These are phyloP conservation scores for Massospora cicadina DNA, from an alignment of 371 early-diverging fungal genomes.

Conservation along the genomic window DNA sequence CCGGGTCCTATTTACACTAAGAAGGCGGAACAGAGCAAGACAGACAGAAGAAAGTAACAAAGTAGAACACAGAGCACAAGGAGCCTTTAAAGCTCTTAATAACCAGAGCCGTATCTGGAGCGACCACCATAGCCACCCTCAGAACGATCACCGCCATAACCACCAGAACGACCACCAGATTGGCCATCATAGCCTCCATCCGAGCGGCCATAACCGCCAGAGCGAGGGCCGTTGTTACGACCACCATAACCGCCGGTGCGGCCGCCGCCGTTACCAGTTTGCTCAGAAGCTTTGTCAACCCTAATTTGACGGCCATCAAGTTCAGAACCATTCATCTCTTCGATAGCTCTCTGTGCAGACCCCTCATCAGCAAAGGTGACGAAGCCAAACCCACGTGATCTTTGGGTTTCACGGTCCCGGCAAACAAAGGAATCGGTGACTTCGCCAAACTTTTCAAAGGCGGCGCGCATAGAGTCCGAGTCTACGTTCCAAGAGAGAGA, in stretches of 20 bases:
- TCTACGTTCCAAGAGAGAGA: conserved; percentile 41
- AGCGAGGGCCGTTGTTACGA: neutral
- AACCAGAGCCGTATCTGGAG: too few species aligned
- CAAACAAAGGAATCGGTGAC: conserved; percentile 24
- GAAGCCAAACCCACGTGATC: conserved; percentile 69
- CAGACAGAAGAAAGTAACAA: too few species aligned
- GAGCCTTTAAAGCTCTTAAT: too few species aligned
- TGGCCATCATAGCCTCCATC: neutral
- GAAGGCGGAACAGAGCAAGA: too few species aligned
- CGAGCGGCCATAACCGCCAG: neutral
- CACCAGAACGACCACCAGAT: neutral
- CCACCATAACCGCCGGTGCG: neutral
- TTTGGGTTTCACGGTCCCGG: conserved; percentile 30
- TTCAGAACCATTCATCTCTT: conserved; percentile 30
- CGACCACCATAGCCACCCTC: too few species aligned
- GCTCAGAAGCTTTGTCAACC: conserved; percentile 19
- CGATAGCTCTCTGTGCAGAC: conserved; percentile 37
- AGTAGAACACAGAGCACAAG: too few species aligned
- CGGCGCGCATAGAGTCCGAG: conserved; percentile 27
- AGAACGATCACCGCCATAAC: conserved; percentile 1
- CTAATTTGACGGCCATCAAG: conserved; percentile 47
- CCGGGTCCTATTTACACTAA: too few species aligned
- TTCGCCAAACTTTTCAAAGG: conserved; percentile 24
- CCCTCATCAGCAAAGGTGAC: conserved; percentile 32
- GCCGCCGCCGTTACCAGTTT: conserved; percentile 12